These are phyloP conservation scores for Allantophomopsis lycopodina DNA, from an alignment of 2,329 filamentous ascomycete genomes.

Conservation along the genomic window DNA sequence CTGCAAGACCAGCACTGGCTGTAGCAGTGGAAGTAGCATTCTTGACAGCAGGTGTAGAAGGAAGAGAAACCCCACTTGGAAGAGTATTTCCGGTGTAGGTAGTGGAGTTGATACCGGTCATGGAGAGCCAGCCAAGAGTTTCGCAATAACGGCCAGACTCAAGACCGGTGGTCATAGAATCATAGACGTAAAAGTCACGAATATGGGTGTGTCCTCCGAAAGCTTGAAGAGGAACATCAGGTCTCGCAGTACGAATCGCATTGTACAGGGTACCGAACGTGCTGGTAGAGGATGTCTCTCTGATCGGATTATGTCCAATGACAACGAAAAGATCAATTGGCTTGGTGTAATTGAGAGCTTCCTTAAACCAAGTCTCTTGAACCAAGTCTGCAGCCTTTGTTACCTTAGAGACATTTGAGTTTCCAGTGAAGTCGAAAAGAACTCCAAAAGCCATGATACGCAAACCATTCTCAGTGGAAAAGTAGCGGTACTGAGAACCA, in stretches of 20 bases:
- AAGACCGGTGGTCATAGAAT: conserved; percentile 61
- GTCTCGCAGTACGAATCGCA: conserved; percentile 60
- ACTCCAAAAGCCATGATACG: conserved; percentile 76
- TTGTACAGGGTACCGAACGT: conserved; percentile 67
- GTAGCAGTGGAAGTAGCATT: conserved; percentile 1
- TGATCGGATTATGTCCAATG: conserved; percentile 69
- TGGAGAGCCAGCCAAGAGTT: conserved; percentile 83
- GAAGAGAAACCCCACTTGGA: conserved; percentile 18
- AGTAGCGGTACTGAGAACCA: conserved; percentile 71
- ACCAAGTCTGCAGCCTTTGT: conserved; percentile 66
- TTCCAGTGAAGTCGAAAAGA: conserved; percentile 80
- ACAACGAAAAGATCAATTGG: conserved; percentile 70
- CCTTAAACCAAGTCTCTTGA: conserved; percentile 74
- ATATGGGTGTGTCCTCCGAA: conserved; percentile 85
- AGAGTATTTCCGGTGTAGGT: conserved; percentile 9
- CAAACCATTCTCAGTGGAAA: conserved; percentile 75
- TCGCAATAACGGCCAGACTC: conserved; percentile 88
- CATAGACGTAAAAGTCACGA: conserved; percentile 68
- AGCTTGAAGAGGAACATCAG: conserved; percentile 72
- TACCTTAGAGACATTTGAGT: conserved; percentile 79
- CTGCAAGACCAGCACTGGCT: conserved; percentile 9
- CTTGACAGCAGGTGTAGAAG: conserved; percentile 9
- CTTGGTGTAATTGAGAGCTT: conserved; percentile 58
- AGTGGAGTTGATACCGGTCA: conserved; percentile 38
- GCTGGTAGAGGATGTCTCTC: conserved; percentile 34